Percentiles rank a stretch among this genome's conserved stretches.
phyloP scores from a whole-genome alignment of 2,329 filamentous ascomycete genomes.

The Podosphaera xanthii region DNA sequence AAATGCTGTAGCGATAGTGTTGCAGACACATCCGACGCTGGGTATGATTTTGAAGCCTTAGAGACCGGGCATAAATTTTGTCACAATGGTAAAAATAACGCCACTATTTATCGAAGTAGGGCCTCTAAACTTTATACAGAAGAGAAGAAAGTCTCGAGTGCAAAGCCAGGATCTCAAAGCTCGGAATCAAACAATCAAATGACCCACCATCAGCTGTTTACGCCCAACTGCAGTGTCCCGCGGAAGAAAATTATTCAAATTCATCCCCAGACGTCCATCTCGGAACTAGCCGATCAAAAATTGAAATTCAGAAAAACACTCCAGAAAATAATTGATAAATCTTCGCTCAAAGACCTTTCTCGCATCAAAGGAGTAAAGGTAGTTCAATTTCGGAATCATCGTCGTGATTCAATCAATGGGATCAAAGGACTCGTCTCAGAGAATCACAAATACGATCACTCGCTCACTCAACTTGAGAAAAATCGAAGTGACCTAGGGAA shows the following conservation, averaged over 20 bases:
- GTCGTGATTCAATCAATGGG: neutral
- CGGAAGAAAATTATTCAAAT: neutral
- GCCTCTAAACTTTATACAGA: neutral
- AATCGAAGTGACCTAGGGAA: neutral
- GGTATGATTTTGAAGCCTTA: neutral
- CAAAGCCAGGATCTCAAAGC: neutral
- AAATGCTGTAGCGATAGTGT: conserved; percentile 1
- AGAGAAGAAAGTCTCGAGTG: neutral
- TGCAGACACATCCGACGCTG: conserved; percentile 1
- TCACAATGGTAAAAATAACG: neutral
- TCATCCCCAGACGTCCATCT: neutral
- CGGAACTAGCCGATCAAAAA: neutral
- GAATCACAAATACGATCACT: neutral
- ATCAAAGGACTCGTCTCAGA: no score
- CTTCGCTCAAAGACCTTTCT: neutral
- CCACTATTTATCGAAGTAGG: neutral
- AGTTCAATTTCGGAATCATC: neutral
- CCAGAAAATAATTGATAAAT: neutral
- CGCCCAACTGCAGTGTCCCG: neutral
- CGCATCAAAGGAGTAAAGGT: neutral
- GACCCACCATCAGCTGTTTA: neutral
- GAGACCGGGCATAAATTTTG: neutral
- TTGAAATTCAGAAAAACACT: neutral
- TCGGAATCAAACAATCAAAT: neutral
- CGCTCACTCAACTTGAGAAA: neutral